Base-by-base conservation (phyloP, 768 basidiomycete species). In the Auricularia auricula-judae region DNA sequence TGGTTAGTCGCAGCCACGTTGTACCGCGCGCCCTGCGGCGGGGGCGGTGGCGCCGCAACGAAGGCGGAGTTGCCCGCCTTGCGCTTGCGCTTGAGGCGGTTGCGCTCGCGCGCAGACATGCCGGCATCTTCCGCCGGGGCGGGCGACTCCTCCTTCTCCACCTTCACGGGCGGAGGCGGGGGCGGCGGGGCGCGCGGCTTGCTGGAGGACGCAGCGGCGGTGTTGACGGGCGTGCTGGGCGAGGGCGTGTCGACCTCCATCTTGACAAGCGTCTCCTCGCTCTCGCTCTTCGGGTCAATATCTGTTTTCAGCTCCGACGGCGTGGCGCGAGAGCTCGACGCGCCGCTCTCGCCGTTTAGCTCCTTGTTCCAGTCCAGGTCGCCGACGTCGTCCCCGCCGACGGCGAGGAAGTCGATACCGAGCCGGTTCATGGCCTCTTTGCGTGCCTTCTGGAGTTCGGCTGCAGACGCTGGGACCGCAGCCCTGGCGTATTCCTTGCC, bases 71-170 rank as follows among this genome's bases (percentile, higher is more conserved):
- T 91, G 3, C 92, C 94, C 3, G 82, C 81, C 71, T 95, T 97
- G 64, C 95, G 88, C 72, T 98, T 98, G 35, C 97, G 83, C 74
- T 99, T 99, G 36, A 98, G 78, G 59, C 95, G 84, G 72, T 97
- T 97, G 36, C 90, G 85, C 75, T 98, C 96, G 63, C 97, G 86
- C 11, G 93, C 93, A 36, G 94, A 97, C 56, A 98, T 77, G 4
- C 82, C 82, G 7, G 71, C 72, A 61, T 63, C 39, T 23, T 58
- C 36, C 56, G 33, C 42, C 23, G 58, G 47, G 34, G 35, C 34
- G 18, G 61, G 54, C 65, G 44, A 39, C 67, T 87, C 85, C 12
- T 76, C 66, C 53, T 85, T 82, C 7, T 65, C 35, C 4, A 62
- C 21, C 16, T 56, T 12, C 3, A 56, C 1, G 1, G 64, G 29